Percentiles rank a stretch among this genome's conserved stretches.
Conservation (phyloP, 805 yeast genomes). For the Wickerhamomyces strasburgensis region DNA sequence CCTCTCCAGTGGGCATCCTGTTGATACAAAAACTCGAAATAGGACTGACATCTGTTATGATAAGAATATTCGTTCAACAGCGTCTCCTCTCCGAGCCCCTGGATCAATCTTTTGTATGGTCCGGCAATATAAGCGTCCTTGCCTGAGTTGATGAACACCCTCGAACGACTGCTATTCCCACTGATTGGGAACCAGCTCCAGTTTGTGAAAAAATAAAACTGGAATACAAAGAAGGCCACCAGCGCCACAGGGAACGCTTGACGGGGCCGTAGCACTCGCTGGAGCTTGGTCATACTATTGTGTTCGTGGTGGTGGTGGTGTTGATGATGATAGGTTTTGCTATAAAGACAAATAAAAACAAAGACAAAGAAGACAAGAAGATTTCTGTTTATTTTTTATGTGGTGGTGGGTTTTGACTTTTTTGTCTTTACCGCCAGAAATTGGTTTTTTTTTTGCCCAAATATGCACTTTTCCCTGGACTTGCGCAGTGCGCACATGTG, state of each 20-base stretch:
- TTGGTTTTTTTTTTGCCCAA: too few relatives aligned
- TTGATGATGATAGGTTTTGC: too few relatives aligned
- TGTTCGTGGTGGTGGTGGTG: too few relatives aligned
- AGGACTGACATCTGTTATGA: slow-evolving; percentile 26
- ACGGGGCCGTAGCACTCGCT: too few relatives aligned
- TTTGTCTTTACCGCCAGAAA: too few relatives aligned
- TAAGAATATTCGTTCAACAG: slow-evolving; percentile 3
- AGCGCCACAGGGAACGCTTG: not conserved
- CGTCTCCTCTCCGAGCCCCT: not conserved
- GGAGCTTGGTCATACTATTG: too few relatives aligned
- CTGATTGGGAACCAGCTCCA: not conserved
- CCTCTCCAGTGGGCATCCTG: slow-evolving; percentile 20
- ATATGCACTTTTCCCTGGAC: too few relatives aligned
- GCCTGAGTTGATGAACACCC: not conserved
- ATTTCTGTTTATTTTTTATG: too few relatives aligned
- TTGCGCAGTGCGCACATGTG: too few relatives aligned
- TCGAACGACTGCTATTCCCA: not conserved
- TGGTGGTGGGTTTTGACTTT: too few relatives aligned
- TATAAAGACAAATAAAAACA: too few relatives aligned
- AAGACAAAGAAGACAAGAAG: too few relatives aligned
- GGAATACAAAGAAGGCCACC: slow-evolving; percentile 1
- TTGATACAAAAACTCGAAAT: slow-evolving; percentile 26
- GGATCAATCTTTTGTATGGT: not conserved
- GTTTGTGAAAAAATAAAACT: slow-evolving; percentile 1
- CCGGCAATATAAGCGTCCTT: not conserved